Percentiles rank a stretch among this genome's conserved stretches.
Evolutionary conservation across 768 basidiomycete species (phyloP).

Genomic region (Pleurotus citrinopileatus): DNA sequence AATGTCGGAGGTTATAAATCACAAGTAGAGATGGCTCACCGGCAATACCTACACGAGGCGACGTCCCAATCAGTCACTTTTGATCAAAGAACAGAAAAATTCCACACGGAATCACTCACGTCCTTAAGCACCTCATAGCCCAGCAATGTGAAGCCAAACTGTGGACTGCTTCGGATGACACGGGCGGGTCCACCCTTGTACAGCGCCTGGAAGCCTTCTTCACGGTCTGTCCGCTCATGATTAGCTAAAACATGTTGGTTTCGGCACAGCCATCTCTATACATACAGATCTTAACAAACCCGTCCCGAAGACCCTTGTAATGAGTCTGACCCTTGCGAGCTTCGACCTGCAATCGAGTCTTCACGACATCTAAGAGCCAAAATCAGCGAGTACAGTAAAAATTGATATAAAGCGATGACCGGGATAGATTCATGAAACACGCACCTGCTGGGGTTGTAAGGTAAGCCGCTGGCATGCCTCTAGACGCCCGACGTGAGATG

Average conservation of each 20-base stretch:
- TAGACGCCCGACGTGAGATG: slow-evolving; percentile 31
- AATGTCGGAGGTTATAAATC: slow-evolving; percentile 6
- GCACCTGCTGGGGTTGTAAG: slow-evolving; percentile 87
- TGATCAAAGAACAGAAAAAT: neutral
- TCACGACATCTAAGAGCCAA: slow-evolving; percentile 76
- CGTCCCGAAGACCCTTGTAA: slow-evolving; percentile 89
- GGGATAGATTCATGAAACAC: slow-evolving; percentile 15
- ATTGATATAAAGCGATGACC: slow-evolving; percentile 11
- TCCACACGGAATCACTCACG: slow-evolving; percentile 21
- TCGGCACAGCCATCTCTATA: slow-evolving; percentile 19
- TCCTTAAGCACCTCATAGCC: slow-evolving; percentile 74
- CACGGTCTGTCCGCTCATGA: slow-evolving; percentile 52
- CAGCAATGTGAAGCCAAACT: slow-evolving; percentile 93
- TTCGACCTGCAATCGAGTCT: slow-evolving; percentile 94
- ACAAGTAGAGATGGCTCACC: slow-evolving; percentile 9
- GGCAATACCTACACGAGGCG: slow-evolving; percentile 10
- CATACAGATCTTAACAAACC: slow-evolving; percentile 87
- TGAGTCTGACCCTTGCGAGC: slow-evolving; percentile 86
- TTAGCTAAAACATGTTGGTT: slow-evolving; percentile 1
- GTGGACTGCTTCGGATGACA: slow-evolving; percentile 82
- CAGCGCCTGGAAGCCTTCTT: slow-evolving; percentile 86
- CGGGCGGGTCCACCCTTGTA: slow-evolving; percentile 94
- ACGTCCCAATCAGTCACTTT: neutral
- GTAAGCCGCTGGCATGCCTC: slow-evolving; percentile 98
- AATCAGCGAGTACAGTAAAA: neutral